These are phyloP conservation scores for Mucor velutinosus DNA, from an alignment of 371 early-diverging fungal species.

Conservation along the genomic window DNA sequence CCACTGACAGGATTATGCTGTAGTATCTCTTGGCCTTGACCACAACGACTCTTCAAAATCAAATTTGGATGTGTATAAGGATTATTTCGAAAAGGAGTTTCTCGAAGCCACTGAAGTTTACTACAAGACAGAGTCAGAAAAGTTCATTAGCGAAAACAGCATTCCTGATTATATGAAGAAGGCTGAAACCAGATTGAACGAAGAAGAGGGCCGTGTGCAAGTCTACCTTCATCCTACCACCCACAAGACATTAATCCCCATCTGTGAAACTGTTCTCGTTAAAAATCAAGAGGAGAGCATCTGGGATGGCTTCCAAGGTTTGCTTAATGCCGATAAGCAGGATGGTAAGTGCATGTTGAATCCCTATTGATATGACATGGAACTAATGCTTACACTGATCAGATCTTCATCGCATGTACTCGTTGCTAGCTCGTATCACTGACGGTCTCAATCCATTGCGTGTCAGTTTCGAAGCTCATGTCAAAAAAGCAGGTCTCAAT, in stretches of 20 bases:
- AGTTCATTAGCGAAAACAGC: constrained; percentile 83
- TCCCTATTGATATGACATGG: neutral
- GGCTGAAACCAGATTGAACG: constrained; percentile 81
- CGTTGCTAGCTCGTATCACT: constrained; percentile 78
- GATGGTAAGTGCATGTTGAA: constrained; percentile 50
- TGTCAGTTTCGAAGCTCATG: constrained; percentile 78
- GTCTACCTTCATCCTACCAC: constrained; percentile 86
- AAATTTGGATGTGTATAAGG: constrained; percentile 85
- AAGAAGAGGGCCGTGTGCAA: constrained; percentile 89
- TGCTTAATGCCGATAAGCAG: constrained; percentile 83
- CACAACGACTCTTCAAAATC: constrained; percentile 78
- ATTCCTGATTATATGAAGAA: constrained; percentile 94
- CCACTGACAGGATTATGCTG: neutral
- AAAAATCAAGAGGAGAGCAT: constrained; percentile 78
- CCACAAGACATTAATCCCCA: constrained; percentile 72
- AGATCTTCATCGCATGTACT: constrained; percentile 88
- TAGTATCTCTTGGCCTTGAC: constrained; percentile 84
- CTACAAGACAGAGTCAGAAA: constrained; percentile 86
- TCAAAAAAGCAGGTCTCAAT: constrained; percentile 80
- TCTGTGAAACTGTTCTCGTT: constrained; percentile 85
- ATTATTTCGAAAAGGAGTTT: constrained; percentile 83
- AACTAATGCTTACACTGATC: neutral
- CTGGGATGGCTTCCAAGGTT: constrained; percentile 85
- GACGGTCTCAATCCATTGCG: constrained; percentile 85
- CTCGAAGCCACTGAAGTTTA: constrained; percentile 78